These are phyloP conservation scores for Gnaphalium uliginosum DNA, from an alignment of 129 eudicot genomes.

Conservation along the genomic window DNA sequence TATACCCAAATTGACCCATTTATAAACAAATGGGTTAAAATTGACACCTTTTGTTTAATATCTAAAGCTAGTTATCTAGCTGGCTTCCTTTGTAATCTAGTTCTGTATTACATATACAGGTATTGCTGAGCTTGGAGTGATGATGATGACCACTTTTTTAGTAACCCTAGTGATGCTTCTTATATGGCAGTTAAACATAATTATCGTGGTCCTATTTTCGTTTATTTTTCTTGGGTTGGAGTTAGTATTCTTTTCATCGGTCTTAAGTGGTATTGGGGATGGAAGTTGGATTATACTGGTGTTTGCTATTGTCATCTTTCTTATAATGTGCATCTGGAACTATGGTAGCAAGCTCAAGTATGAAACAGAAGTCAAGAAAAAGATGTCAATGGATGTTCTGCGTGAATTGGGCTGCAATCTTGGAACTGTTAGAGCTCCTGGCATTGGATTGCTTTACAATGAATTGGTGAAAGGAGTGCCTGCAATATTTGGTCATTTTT, in stretches of 20 bases:
- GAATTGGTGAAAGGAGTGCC: slow-evolving; percentile 94
- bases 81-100: neutral
- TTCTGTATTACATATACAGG: slow-evolving; percentile 48
- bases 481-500: slow-evolving; percentile 85
- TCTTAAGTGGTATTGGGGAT: slow-evolving; percentile 71
- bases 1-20: neutral
- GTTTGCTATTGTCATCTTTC: slow-evolving; percentile 60
- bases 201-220: slow-evolving; percentile 59
- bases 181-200: slow-evolving; percentile 86
- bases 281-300: slow-evolving; percentile 95
- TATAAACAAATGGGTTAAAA: neutral
- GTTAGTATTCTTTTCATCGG: slow-evolving; percentile 78
- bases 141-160: slow-evolving; percentile 90
- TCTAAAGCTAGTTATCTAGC: neutral
- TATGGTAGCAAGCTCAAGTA: slow-evolving; percentile 91
- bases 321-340: slow-evolving; percentile 93
- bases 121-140: slow-evolving; percentile 89
- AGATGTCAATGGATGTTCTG: slow-evolving; percentile 80
- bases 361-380: slow-evolving; percentile 87
- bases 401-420: slow-evolving; percentile 81
- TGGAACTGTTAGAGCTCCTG: slow-evolving; percentile 94
- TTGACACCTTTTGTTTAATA: neutral
- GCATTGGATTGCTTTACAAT: slow-evolving; percentile 86
- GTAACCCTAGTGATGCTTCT: slow-evolving; percentile 97
- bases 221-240: slow-evolving; percentile 72